Base-by-base conservation (phyloP, 75 land plant genomes). In the Selaginella moellendorffii region DNA sequence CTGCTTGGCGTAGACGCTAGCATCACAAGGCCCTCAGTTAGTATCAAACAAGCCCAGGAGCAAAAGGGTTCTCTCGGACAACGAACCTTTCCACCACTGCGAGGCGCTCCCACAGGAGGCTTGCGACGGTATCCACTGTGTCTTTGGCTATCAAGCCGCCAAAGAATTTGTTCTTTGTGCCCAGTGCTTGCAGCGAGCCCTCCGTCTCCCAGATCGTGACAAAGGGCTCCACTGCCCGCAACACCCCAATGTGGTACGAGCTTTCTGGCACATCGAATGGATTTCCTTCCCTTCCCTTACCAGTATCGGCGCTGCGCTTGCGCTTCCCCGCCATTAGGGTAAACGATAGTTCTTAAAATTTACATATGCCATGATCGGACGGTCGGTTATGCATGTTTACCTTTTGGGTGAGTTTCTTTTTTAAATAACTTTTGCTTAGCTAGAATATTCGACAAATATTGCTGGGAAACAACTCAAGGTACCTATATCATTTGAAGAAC, bases 191-290 rank as follows among this genome's bases (percentile, higher is more conserved):
- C 46, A 36, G 14, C 46, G 46, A 36, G 14, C 46, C 46, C 46
- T 36, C 46, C 46, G 46, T 36, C 46, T 36, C 46, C 46, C 46
- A 36, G 46, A 36, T 36, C 46, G 46, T 36, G 46, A 36, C 46
- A 36, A 36, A 36, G 14, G 46, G 46, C 46, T 36, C 46, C 46
- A 36, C 46, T 36, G 46, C 46, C 46, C 46, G 46, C 46, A 36
- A 36, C 46, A 36, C 46, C 46, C 46, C 46, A 14, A 36, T 36
- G 46, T 36, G 46, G 46, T 36, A 36, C 14, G 46, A 36, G 14
- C 46, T 36, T 36, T 36, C 46, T 36, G 46, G 46, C 46, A 36
- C 46, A 36, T 36, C 14, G 46, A 36, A 36, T 36, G 46, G 46
- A 36, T 36, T 36, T 36, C 46, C 46, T 36, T 36, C 14, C 46